Percentiles rank a stretch among this genome's conserved stretches.
Evolutionary conservation across 805 yeast species (phyloP).

Genomic region (Starmerella riodocensis): DNA sequence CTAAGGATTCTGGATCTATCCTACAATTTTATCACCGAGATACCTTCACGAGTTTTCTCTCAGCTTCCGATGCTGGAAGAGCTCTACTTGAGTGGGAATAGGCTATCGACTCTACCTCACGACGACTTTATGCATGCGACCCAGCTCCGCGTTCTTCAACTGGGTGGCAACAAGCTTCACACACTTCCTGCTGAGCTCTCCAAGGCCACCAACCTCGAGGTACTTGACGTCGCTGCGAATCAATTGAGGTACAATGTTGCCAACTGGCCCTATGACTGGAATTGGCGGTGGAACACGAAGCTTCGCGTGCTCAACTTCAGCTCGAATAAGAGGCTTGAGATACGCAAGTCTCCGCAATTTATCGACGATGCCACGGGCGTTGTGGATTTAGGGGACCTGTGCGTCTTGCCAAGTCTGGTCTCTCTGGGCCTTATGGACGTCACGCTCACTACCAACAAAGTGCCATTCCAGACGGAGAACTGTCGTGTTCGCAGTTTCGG

Average conservation of each 20-base stretch:
- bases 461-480: constrained; percentile 76
- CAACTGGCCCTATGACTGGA: constrained; percentile 95
- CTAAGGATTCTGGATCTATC: constrained; percentile 59
- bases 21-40: constrained; percentile 71
- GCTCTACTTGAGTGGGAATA: constrained; percentile 72
- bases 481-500: constrained; percentile 85
- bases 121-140: constrained; percentile 63
- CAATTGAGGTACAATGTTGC: constrained; percentile 81
- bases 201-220: constrained; percentile 46
- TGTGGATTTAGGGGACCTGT: constrained; percentile 44
- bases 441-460: constrained; percentile 72
- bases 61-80: constrained; percentile 45
- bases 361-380: constrained; percentile 12
- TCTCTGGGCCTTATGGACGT: constrained; percentile 89
- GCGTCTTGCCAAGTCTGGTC: constrained; percentile 54
- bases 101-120: constrained; percentile 62
- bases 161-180: constrained; percentile 75
- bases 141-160: constrained; percentile 44
- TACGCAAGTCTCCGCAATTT: constrained; percentile 38
- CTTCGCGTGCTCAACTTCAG: constrained; percentile 76
- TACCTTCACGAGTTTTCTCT: constrained; percentile 59
- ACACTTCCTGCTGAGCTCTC: constrained; percentile 82
- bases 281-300: constrained; percentile 76
- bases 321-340: constrained; percentile 84
- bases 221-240: constrained; percentile 84